Conservation (phyloP, 2,329 filamentous ascomycete genomes). For the Ophioceras dolichostomum region DNA sequence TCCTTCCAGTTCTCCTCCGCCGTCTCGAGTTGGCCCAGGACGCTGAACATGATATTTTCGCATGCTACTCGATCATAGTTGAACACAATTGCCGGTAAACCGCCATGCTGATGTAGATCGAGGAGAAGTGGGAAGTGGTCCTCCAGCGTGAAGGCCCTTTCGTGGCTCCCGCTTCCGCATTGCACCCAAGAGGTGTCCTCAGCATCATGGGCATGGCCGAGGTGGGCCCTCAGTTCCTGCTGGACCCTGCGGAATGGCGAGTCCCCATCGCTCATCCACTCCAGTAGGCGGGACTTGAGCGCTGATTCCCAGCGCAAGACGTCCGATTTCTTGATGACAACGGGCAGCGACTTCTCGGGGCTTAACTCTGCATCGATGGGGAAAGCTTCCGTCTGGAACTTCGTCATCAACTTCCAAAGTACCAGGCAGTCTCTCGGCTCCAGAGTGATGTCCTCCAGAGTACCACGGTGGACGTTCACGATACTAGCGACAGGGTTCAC, state of each 20-base stretch:
- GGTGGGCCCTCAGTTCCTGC: slow-evolving; percentile 25
- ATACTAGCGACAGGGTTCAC: slow-evolving; percentile 57
- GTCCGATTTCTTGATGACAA: slow-evolving; percentile 49
- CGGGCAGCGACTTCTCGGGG: slow-evolving; percentile 34
- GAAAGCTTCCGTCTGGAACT: slow-evolving; percentile 37
- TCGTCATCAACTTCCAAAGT: slow-evolving; percentile 52
- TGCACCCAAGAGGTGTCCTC: too few relatives aligned
- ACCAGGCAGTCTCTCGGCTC: slow-evolving; percentile 60
- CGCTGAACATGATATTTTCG: slow-evolving; percentile 39
- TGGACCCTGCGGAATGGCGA: slow-evolving; percentile 31
- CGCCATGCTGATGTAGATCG: slow-evolving; percentile 46
- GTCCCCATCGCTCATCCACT: slow-evolving; percentile 44
- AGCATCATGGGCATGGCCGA: not conserved
- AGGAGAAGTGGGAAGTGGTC: slow-evolving; percentile 43
- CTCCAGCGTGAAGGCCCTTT: slow-evolving; percentile 16
- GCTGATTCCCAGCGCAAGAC: slow-evolving; percentile 51
- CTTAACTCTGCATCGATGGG: slow-evolving; percentile 35
- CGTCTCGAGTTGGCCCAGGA: slow-evolving; percentile 39
- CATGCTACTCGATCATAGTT: slow-evolving; percentile 60
- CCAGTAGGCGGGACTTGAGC: slow-evolving; percentile 44
- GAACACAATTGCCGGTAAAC: slow-evolving; percentile 64
- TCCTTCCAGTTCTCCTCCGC: slow-evolving; percentile 46
- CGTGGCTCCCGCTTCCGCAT: not conserved
- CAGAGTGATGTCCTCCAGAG: slow-evolving; percentile 54
- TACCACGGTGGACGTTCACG: slow-evolving; percentile 44